Conservation (phyloP, 768 basidiomycete genomes). For the Auricularia sp. region DNA sequence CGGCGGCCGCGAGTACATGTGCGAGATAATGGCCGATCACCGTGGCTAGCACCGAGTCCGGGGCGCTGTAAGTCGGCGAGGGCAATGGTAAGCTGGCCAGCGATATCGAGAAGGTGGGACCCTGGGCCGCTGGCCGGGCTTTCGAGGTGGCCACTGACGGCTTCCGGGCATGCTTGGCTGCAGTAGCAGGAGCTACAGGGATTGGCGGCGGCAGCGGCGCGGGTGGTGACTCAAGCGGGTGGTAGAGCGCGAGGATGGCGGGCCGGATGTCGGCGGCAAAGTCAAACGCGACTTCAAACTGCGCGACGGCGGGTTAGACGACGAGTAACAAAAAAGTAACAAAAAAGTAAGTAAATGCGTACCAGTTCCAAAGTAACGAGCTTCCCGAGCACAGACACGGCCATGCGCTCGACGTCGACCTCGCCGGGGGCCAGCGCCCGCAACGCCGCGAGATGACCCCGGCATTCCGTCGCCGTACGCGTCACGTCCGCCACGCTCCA, state of each 20-base stretch:
- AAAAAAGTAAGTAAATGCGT: conserved; percentile 20
- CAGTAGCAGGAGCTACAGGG: background rate
- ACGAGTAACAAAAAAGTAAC: background rate
- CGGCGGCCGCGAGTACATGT: conserved; percentile 35
- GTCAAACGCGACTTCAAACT: conserved; percentile 45
- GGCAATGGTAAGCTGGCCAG: conserved; percentile 23
- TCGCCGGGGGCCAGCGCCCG: conserved; percentile 35
- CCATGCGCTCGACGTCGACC: conserved; percentile 65
- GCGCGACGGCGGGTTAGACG: background rate
- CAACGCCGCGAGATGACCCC: conserved; percentile 36
- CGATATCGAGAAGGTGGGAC: conserved; percentile 6
- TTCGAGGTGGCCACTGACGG: background rate
- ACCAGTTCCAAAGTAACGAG: conserved; percentile 63
- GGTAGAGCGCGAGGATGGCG: conserved; percentile 26
- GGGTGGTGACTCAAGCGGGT: background rate
- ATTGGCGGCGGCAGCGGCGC: background rate
- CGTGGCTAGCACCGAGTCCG: conserved; percentile 30
- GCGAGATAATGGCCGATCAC: conserved; percentile 52
- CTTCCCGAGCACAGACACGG: conserved; percentile 55
- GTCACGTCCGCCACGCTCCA: background rate
- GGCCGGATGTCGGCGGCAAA: conserved; percentile 32
- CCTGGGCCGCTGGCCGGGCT: background rate
- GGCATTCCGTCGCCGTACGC: background rate
- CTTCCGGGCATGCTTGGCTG: background rate
- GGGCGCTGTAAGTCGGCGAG: conserved; percentile 16